These are phyloP conservation scores for Rhinocladiella mackenziei DNA, from an alignment of 2,329 filamentous ascomycete genomes.

Conservation along the genomic window DNA sequence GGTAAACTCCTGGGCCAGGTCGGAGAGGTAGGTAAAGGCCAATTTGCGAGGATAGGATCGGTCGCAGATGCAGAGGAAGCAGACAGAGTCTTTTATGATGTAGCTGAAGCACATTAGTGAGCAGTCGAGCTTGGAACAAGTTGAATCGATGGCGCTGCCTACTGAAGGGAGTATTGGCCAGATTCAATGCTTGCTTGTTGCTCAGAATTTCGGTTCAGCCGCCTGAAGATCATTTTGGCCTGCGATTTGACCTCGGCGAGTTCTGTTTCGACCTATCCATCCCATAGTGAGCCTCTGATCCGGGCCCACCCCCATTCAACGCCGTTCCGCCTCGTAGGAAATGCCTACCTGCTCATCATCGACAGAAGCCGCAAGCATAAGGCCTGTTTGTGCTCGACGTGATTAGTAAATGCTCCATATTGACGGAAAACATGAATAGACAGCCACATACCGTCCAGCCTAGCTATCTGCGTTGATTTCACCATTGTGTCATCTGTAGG, in stretches of 20 bases:
- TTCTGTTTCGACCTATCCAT: constrained; percentile 61
- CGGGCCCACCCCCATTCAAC: constrained; percentile 5
- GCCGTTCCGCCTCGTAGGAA: neutral
- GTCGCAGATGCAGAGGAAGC: constrained; percentile 93
- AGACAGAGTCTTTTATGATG: constrained; percentile 74
- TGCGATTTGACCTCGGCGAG: constrained; percentile 86
- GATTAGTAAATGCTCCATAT: constrained; percentile 5
- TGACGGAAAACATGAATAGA: neutral
- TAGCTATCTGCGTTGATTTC: constrained; percentile 45
- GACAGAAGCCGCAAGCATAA: constrained; percentile 90
- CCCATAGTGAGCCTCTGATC: neutral
- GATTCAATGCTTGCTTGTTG: constrained; percentile 89
- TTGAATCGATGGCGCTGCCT: constrained; percentile 36
- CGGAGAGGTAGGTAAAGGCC: constrained; percentile 94
- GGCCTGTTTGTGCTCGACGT: constrained; percentile 54
- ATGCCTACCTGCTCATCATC: constrained; percentile 72
- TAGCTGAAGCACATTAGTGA: constrained; percentile 55
- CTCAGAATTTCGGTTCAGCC: constrained; percentile 83
- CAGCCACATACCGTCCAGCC: constrained; percentile 70
- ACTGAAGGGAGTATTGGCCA: constrained; percentile 80
- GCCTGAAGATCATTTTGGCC: constrained; percentile 82
- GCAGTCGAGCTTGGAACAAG: neutral
- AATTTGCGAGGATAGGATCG: constrained; percentile 94
- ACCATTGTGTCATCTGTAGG: constrained; percentile 3
- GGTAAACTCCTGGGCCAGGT: constrained; percentile 85